These are phyloP conservation scores for Talaromyces sp. DNA, from an alignment of 2,329 filamentous ascomycete species.

Conservation along the genomic window DNA sequence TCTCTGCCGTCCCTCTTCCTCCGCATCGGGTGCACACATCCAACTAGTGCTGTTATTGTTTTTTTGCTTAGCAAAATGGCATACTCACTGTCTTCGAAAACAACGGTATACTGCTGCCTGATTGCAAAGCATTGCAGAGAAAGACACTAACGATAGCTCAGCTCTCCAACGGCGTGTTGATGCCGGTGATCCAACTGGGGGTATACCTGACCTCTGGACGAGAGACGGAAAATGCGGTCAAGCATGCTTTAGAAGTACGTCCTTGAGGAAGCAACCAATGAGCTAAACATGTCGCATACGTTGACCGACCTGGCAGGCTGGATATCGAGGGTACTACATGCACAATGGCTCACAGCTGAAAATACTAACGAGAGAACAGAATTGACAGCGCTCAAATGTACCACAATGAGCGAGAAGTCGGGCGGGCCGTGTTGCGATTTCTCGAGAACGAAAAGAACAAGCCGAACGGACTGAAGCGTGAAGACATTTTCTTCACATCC, in stretches of 20 bases:
- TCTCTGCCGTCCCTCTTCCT: not conserved
- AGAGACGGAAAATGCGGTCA: slow-evolving; percentile 56
- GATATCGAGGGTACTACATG: slow-evolving; percentile 17
- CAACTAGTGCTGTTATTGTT: not conserved
- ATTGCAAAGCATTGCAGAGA: not conserved
- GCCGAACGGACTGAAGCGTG: slow-evolving; percentile 50
- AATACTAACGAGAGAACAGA: slow-evolving; percentile 1
- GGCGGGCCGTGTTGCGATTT: slow-evolving; percentile 58
- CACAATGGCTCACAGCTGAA: not conserved
- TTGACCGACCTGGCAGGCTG: slow-evolving; percentile 12
- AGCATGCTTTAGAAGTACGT: slow-evolving; percentile 50
- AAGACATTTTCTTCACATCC: slow-evolving; percentile 73
- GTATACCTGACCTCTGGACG: slow-evolving; percentile 64
- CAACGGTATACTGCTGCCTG: slow-evolving; percentile 6
- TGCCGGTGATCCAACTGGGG: slow-evolving; percentile 68
- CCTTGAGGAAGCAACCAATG: not conserved
- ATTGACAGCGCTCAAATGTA: slow-evolving; percentile 61
- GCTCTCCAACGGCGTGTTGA: slow-evolving; percentile 60
- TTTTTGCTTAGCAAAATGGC: slow-evolving; percentile 1
- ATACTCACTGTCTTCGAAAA: slow-evolving; percentile 12
- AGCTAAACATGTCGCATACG: slow-evolving; percentile 26
- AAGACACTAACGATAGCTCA: slow-evolving; percentile 19
- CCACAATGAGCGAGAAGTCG: slow-evolving; percentile 66
- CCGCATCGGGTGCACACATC: not conserved
- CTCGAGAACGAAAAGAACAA: slow-evolving; percentile 44